Conservation (phyloP, 2,329 filamentous ascomycete genomes). For the Ascochyta viciae-villosae region DNA sequence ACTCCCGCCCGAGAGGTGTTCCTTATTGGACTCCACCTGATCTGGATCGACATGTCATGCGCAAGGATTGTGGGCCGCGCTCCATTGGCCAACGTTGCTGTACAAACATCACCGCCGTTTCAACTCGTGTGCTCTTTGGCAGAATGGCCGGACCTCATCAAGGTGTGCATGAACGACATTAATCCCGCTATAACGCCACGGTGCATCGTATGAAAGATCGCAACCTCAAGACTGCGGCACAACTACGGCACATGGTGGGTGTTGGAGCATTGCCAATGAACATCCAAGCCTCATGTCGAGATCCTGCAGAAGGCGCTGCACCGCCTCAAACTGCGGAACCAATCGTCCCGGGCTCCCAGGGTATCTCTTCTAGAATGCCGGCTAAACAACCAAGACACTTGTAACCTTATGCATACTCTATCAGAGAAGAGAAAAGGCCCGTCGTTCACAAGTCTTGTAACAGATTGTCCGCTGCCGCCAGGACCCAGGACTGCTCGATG, state of each 20-base stretch:
- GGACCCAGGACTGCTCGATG: conserved; percentile 4
- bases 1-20: conserved; percentile 23
- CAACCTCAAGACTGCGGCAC: conserved; percentile 9
- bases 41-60: conserved; percentile 32
- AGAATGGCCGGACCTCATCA: conserved; percentile 24
- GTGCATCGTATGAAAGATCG: conserved; percentile 9
- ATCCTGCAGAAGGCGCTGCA: conserved; percentile 40
- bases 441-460: conserved; percentile 26
- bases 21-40: conserved; percentile 21
- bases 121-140: conserved; percentile 31
- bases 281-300: conserved; percentile 21
- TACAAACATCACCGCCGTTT: conserved; percentile 37
- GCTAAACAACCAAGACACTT: conserved; percentile 22
- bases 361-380: conserved; percentile 32
- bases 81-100: conserved; percentile 21
- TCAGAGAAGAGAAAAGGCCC: conserved; percentile 24
- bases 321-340: conserved; percentile 32
- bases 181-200: conserved; percentile 15
- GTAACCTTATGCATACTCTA: conserved; percentile 21
- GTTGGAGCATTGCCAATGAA: conserved; percentile 23
- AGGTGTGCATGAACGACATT: conserved; percentile 27
- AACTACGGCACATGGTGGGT: too few species aligned
- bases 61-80: conserved; percentile 19
- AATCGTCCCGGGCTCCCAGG: conserved; percentile 19
- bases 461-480: conserved; percentile 30